A percentile compares a stretch with the other conserved stretches of the same genome.
phyloP scores from a whole-genome alignment of 1,284 basidiomycete species.

The Sporisorium iseilematis-ciliati region DNA sequence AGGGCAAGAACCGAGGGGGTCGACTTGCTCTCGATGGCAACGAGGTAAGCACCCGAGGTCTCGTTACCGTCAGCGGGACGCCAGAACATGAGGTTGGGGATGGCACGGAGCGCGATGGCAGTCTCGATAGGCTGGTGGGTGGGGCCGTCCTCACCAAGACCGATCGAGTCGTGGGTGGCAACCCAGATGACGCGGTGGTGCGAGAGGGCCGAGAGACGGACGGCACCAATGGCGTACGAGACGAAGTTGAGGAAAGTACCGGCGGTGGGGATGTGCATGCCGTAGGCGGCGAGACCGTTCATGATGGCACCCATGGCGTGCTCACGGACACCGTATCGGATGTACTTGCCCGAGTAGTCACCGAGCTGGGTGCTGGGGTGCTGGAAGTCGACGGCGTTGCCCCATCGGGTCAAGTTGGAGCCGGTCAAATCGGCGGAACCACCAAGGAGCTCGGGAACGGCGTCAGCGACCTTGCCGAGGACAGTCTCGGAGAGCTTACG shows the following conservation, averaged over 20 bases:
- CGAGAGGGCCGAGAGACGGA: conserved; percentile 89
- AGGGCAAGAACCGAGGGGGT: conserved; percentile 87
- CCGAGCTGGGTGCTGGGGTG: conserved; percentile 84
- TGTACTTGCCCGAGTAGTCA: conserved; percentile 86
- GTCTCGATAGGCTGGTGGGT: conserved; percentile 96
- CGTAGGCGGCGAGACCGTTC: conserved; percentile 87
- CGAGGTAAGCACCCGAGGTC: conserved; percentile 88
- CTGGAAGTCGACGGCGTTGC: conserved; percentile 90
- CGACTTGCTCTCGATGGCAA: conserved; percentile 79
- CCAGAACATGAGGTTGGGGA: conserved; percentile 80
- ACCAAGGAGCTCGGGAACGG: conserved; percentile 81
- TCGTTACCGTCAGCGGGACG: conserved; percentile 94
- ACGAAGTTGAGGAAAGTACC: conserved; percentile 82
- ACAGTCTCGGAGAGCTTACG: conserved; percentile 93
- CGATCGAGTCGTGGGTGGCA: conserved; percentile 74
- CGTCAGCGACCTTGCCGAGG: conserved; percentile 80
- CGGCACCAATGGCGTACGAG: conserved; percentile 90
- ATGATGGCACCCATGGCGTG: conserved; percentile 96
- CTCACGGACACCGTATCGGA: conserved; percentile 96
- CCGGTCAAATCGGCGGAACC: conserved; percentile 94
- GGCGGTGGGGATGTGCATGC: conserved; percentile 82
- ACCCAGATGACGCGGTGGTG: conserved; percentile 92
- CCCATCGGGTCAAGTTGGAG: conserved; percentile 86
- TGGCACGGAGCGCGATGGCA: conserved; percentile 85
- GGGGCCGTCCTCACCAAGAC: conserved; percentile 87